Evolutionary conservation across 2,329 filamentous ascomycete genomes (phyloP), one percentile per base, ranked within the genome.

Genomic region (Stagonosporopsis cucurbitacearum): DNA sequence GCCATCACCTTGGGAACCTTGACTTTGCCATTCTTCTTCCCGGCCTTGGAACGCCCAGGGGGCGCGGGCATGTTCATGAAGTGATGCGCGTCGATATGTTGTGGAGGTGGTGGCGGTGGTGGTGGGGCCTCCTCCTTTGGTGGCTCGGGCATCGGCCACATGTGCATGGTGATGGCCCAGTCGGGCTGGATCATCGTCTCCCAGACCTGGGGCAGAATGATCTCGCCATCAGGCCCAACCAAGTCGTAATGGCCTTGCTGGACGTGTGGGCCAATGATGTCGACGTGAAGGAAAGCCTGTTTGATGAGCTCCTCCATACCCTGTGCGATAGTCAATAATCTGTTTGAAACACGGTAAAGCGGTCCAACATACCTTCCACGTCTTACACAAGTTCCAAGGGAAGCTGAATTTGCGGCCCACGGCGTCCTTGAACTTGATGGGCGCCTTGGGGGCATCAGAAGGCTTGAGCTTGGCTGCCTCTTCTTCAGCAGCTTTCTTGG

Each of bases 271-370:
- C 78, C 76, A 25, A 81, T 76, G 25, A 75, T 69, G 46, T 81
- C 79, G 26, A 81, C 75, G 57, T 80, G 78, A 20, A 77, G 62
- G 66, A 81, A 81, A 19, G 80, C 79, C 66, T 81, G 79, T 59
- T 78, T 77, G 71, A 82, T 81, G 43, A 82, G 71, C 26, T 72
- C 70, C 59, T 81, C 77, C 79, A 81, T 81, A 32, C 79, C 78
- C 72, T 81, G 71, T 80, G 70, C 90, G 90, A 32, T 11, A n/a
- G 41, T 56, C 47, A 53, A 46, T 42, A 83, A 79, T 96, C 64
- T 64, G 88, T 88, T 73, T 96, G 91, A 12, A 23, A 6, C 9
- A 39, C 15, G 8, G 12, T n/a, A 17, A 6, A 12, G 23, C 9
- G 3, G 12, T 17, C 3, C 20, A 39, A 87, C 81, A 74, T 91